Evolutionary conservation across 2,329 filamentous ascomycete genomes (phyloP), one percentile per base, ranked within the genome.

Genomic region (Calonectria multiphialidica): DNA sequence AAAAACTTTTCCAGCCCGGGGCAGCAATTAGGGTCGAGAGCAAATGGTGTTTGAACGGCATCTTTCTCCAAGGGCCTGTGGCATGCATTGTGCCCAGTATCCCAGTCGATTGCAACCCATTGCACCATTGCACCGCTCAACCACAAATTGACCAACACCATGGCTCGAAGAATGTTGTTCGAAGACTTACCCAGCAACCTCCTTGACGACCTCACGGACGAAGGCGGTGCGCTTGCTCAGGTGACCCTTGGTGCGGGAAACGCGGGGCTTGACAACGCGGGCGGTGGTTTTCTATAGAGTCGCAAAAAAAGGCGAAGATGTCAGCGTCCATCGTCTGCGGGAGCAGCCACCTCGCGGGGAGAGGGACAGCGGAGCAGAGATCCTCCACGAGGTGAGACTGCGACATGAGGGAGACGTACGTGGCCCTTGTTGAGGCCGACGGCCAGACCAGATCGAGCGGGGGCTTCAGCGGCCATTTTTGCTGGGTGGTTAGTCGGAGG

Each of bases 221-320:
- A 99, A 98, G 82, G 94, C 93, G 82, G 97, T 98, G 84, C 96
- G 93, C 93, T 98, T 98, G 90, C 94, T 97, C 84, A 98, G 90
- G 89, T 97, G 94, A 82, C 97, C 97, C 92, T 98, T 98, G 90
- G 93, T 96, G 82, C 93, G 90, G 84, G 93, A 94, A 83, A 96
- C 91, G 83, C 93, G 92, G 83, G 91, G 91, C 90, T 95, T 96
- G 86, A 88, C 86, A 83, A 93, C 93, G 84, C 95, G 92, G 82
- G 92, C 85, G 81, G 94, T 95, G 87, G 94, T 95, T 92, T 96
- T 96, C 93, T 96, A 87, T 87, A 87, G 75, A 79, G 70, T 72
- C 75, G 77, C 75, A 73, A 82, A 78, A 67, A 25, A 28, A 35
- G 13, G 33, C 76, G 76, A 79, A 85, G 87, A 80, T 80, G 88